A percentile compares a stretch with the other conserved stretches of the same genome.
These are phyloP conservation scores for Combretum micranthum DNA, from an alignment of 345 rosid genomes.

Conservation along the genomic window DNA sequence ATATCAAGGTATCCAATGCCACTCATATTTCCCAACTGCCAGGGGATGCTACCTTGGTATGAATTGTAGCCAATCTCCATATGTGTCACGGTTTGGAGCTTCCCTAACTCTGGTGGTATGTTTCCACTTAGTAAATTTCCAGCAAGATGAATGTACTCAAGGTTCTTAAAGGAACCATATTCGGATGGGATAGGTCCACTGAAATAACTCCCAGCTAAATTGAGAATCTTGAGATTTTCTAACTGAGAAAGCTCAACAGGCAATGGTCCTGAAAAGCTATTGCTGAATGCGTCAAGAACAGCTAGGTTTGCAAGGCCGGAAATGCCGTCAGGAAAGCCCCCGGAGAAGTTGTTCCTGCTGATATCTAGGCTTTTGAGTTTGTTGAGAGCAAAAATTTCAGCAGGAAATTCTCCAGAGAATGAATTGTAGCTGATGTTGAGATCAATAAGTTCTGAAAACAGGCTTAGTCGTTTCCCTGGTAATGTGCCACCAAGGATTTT, in stretches of 20 bases:
- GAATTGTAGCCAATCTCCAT: slow-evolving; percentile 96
- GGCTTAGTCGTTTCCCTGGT: slow-evolving; percentile 37
- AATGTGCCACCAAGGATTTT: slow-evolving; percentile 57
- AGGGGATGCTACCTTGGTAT: slow-evolving; percentile 67
- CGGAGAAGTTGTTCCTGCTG: slow-evolving; percentile 82
- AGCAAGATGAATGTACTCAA: slow-evolving; percentile 76
- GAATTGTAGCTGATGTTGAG: slow-evolving; percentile 81
- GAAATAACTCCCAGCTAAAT: slow-evolving; percentile 93
- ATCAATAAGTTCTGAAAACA: slow-evolving; percentile 62
- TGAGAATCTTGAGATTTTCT: slow-evolving; percentile 54
- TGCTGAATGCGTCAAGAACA: slow-evolving; percentile 72
- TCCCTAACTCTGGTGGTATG: slow-evolving; percentile 69
- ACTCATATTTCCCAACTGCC: slow-evolving; percentile 71
- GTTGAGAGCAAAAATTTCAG: slow-evolving; percentile 43
- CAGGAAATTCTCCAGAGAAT: slow-evolving; percentile 61
- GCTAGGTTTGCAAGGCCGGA: slow-evolving; percentile 37
- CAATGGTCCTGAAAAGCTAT: slow-evolving; percentile 81
- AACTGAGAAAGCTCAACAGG: slow-evolving; percentile 49
- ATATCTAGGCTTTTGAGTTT: slow-evolving; percentile 62
- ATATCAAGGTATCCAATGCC: slow-evolving; percentile 80
- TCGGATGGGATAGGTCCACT: slow-evolving; percentile 66
- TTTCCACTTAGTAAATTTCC: slow-evolving; percentile 61
- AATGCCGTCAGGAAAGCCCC: slow-evolving; percentile 48
- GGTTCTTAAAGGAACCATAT: slow-evolving; percentile 61
- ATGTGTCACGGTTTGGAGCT: slow-evolving; percentile 54